Conservation (phyloP, 345 rosid genomes). For the Moricandia moricandioides region DNA sequence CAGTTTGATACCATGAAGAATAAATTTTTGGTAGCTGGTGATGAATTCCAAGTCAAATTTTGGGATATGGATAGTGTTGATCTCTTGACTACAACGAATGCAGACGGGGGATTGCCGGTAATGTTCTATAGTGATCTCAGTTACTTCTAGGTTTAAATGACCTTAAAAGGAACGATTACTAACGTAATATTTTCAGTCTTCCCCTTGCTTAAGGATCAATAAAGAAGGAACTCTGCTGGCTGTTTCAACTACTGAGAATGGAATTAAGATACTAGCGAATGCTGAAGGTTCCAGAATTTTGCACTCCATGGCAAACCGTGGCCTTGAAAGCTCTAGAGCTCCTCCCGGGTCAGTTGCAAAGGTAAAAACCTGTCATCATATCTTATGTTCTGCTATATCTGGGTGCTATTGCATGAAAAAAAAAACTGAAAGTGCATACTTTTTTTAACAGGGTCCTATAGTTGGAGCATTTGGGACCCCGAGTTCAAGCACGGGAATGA, state of each 20-base stretch:
- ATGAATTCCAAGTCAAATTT: conserved; percentile 64
- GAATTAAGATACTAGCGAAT: conserved; percentile 60
- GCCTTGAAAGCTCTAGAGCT: conserved; percentile 49
- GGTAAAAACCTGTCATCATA: conserved; percentile 32
- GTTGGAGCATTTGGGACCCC: conserved; percentile 41
- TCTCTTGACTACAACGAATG: conserved; percentile 50
- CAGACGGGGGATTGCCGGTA: conserved; percentile 68
- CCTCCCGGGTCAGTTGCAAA: conserved; percentile 43
- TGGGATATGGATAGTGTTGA: conserved; percentile 76
- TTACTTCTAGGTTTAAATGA: not conserved
- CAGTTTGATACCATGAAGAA: conserved; percentile 69
- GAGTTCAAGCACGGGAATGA: conserved; percentile 41
- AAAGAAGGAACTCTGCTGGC: conserved; percentile 68
- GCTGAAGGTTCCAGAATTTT: conserved; percentile 59
- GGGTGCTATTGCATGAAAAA: not conserved
- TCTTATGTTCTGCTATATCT: not conserved
- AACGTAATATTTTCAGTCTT: conserved; percentile 44
- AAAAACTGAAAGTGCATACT: conserved; percentile 7
- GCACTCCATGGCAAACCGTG: conserved; percentile 46
- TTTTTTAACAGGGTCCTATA: conserved; percentile 37
- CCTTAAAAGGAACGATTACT: conserved; percentile 10
- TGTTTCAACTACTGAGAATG: conserved; percentile 64
- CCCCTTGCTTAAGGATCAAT: conserved; percentile 66
- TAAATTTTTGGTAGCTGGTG: conserved; percentile 67
- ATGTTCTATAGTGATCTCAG: conserved; percentile 9